These are phyloP conservation scores for Schwanniomyces sp. DNA, from an alignment of 805 yeast genomes.

Conservation along the genomic window DNA sequence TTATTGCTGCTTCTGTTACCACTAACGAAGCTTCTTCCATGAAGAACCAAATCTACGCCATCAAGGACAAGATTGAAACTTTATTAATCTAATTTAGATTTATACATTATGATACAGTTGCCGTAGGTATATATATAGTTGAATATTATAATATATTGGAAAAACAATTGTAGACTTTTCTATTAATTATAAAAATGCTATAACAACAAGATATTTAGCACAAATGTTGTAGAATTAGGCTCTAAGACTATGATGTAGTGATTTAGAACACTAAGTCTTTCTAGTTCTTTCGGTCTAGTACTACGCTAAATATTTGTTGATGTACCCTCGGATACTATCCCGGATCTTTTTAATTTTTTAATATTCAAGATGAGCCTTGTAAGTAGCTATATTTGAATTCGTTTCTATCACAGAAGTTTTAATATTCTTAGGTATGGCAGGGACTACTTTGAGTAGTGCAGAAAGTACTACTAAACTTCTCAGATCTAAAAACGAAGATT, in stretches of 20 bases:
- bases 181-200: background rate
- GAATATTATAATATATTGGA: background rate
- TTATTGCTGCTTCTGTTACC: constrained; percentile 97
- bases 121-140: background rate
- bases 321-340: background rate
- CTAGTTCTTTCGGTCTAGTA: too few species aligned
- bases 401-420: background rate
- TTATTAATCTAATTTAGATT: constrained; percentile 66
- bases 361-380: background rate
- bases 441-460: constrained; percentile 17
- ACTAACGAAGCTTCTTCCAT: constrained; percentile 97
- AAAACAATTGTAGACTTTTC: background rate
- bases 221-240: background rate
- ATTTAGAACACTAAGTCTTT: too few species aligned
- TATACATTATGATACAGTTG: background rate
- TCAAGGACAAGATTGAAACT: constrained; percentile 99
- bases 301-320: background rate
- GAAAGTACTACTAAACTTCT: constrained; percentile 58
- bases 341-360: background rate
- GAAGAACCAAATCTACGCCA: constrained; percentile 94
- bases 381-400: background rate
- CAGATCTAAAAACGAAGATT: constrained; percentile 50
- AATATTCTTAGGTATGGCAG: background rate
- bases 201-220: background rate
- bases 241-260: background rate